Conservation (phyloP, 768 basidiomycete species). For the Daedaleopsis nitida region DNA sequence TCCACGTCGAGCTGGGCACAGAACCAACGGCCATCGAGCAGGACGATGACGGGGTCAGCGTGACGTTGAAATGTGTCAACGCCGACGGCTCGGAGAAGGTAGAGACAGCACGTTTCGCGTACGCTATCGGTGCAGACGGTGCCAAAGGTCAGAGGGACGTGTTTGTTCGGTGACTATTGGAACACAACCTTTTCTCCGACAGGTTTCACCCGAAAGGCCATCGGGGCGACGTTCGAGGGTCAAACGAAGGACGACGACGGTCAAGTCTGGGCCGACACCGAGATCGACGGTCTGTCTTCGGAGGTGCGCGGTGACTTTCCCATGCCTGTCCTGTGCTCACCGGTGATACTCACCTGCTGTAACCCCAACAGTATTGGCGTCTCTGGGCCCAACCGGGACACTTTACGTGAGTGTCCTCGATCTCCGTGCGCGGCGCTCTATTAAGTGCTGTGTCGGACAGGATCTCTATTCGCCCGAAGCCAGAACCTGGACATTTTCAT, state of each 20-base stretch:
- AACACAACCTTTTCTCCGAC: too few relatives aligned
- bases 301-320: too few relatives aligned
- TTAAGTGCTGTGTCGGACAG: too few relatives aligned
- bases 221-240: conserved; percentile 45
- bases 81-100: conserved; percentile 22
- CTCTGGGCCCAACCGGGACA: conserved; percentile 19
- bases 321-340: too few relatives aligned
- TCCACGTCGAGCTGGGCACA: conserved; percentile 37
- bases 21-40: conserved; percentile 40
- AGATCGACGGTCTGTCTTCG: conserved; percentile 32
- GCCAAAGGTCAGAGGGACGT: too few relatives aligned
- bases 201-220: conserved; percentile 41
- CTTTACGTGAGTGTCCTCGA: conserved; percentile 6
- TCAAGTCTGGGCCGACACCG: conserved; percentile 39
- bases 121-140: conserved; percentile 45
- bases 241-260: conserved; percentile 35
- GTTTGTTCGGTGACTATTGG: too few relatives aligned
- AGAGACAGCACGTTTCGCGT: conserved; percentile 35
- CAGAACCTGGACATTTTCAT: background rate
- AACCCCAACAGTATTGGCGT: conserved; percentile 13
- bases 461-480: conserved; percentile 18
- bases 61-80: conserved; percentile 17
- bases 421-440: too few relatives aligned
- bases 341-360: too few relatives aligned
- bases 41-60: conserved; percentile 32